These are phyloP conservation scores for Barnettozyma populi DNA, from an alignment of 805 yeast species.

Conservation along the genomic window DNA sequence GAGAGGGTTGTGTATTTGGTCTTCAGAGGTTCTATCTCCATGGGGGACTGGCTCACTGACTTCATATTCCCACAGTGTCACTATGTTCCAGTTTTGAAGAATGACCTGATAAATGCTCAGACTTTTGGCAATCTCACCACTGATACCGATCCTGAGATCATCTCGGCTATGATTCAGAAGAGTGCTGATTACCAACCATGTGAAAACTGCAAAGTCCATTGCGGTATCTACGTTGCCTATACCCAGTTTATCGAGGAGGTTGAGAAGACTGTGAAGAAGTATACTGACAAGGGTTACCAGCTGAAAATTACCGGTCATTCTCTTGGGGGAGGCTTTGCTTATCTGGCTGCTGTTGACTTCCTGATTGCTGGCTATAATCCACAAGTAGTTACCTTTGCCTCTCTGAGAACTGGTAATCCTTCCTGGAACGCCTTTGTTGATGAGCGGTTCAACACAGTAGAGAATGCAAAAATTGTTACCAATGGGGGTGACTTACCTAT, in stretches of 20 bases:
- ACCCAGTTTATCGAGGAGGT: constrained; percentile 37
- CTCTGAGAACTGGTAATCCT: constrained; percentile 62
- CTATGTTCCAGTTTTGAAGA: constrained; percentile 38
- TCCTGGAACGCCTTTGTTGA: constrained; percentile 50
- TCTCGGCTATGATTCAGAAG: background rate
- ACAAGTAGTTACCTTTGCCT: constrained; percentile 52
- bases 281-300: constrained; percentile 39
- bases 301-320: constrained; percentile 68
- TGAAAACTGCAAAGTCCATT: constrained; percentile 51
- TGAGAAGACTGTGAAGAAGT: constrained; percentile 27
- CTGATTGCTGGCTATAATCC: constrained; percentile 49
- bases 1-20: constrained; percentile 40
- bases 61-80: constrained; percentile 40
- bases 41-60: constrained; percentile 60
- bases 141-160: background rate
- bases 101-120: background rate
- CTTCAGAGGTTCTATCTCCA: constrained; percentile 60
- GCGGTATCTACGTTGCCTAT: constrained; percentile 53
- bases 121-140: constrained; percentile 1
- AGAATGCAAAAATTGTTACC: constrained; percentile 24
- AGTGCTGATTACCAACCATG: constrained; percentile 29
- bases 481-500: constrained; percentile 28
- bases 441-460: constrained; percentile 35
- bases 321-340: constrained; percentile 67
- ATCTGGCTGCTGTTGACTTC: constrained; percentile 57